Evolutionary conservation across 2,329 filamentous ascomycete genomes (phyloP), one percentile per base, ranked within the genome.

Genomic region (Mollisia scopiformis): DNA sequence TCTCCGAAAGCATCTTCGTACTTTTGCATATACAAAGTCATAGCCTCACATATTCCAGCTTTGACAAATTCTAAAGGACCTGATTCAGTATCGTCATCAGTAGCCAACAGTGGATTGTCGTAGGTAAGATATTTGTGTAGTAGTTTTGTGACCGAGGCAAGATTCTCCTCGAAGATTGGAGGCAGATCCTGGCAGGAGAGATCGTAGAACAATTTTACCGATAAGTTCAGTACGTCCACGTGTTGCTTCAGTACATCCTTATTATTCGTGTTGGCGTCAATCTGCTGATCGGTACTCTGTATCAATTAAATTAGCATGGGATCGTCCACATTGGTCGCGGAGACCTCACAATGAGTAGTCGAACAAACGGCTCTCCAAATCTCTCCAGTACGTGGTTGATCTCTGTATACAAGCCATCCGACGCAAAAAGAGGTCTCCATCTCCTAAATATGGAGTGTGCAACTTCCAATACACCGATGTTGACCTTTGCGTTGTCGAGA

Each of bases 401-500:
- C 78, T 99, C 95, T 35, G 87, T 90, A 76, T 93, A 99, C 11
- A 99, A 86, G 54, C 91, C 92, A 76, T 99, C 92, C 46, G 93
- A 97, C 63, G 91, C 88, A 79, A 96, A 97, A 41, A 99, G 83
- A 8, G 95, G 96, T 66, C 95, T 86, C 95, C 95, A 99, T 75
- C 95, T 84, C 75, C 90, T 91, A 79, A 98, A 99, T 70, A 99
- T 98, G 52, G 95, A 98, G 78, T 99, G 95, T 69, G 96, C 96
- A 47, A 99, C 95, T 77, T 97, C 93, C 62, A 99, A 82, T 19
- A 99, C 95, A 67, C 95, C 96, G 71, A 93, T 92, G 77, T 98
- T 99, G 75, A 93, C 84, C 67, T 89, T 88, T 62, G 89, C 87
- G 74, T 98, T 91, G 68, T 90, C 88, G 13, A 89, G 83, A 2